A percentile compares a stretch with the other conserved stretches of the same genome.
phyloP scores from a whole-genome alignment of 2,329 filamentous ascomycete genomes.

The Clonostachys rhizophaga region DNA sequence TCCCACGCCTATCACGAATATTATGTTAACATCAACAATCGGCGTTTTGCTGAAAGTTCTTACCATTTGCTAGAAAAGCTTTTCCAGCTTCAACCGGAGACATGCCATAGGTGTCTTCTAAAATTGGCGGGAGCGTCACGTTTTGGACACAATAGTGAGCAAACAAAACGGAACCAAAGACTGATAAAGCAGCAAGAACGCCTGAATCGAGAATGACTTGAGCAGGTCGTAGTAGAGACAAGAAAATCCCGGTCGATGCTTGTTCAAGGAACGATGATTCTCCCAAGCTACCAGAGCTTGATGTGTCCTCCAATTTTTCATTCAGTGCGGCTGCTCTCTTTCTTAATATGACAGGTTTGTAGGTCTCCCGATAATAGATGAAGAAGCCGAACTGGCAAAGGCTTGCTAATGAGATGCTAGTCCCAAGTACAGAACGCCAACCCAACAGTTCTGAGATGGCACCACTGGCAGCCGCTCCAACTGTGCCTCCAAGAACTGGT shows the following conservation, averaged over 20 bases:
- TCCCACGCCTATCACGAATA: slow-evolving; percentile 32
- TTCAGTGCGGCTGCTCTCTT: slow-evolving; percentile 6
- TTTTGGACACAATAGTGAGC: slow-evolving; percentile 48
- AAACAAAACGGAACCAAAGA: slow-evolving; percentile 42
- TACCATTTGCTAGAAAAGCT: slow-evolving; percentile 34
- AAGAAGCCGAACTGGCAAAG: slow-evolving; percentile 46
- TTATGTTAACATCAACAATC: slow-evolving; percentile 2
- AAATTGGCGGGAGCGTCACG: slow-evolving; percentile 45
- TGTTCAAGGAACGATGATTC: background rate
- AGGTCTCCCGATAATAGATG: slow-evolving; percentile 53
- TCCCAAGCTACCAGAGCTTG: no score
- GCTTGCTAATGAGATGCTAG: slow-evolving; percentile 39
- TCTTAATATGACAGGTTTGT: slow-evolving; percentile 49
- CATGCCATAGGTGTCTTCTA: slow-evolving; percentile 40
- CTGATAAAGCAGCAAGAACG: slow-evolving; percentile 41
- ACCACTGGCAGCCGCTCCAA: slow-evolving; percentile 50
- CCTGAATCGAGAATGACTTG: slow-evolving; percentile 41
- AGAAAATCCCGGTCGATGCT: slow-evolving; percentile 12
- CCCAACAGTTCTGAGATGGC: slow-evolving; percentile 47
- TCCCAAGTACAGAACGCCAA: slow-evolving; percentile 49
- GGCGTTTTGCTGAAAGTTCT: background rate
- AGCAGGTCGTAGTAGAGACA: slow-evolving; percentile 37
- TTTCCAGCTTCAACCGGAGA: slow-evolving; percentile 45
- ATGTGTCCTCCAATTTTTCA: background rate
- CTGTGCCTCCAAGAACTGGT: slow-evolving; percentile 50